phyloP scores from a whole-genome alignment of 2,329 filamentous ascomycete genomes.

The Penicillium palitans region DNA sequence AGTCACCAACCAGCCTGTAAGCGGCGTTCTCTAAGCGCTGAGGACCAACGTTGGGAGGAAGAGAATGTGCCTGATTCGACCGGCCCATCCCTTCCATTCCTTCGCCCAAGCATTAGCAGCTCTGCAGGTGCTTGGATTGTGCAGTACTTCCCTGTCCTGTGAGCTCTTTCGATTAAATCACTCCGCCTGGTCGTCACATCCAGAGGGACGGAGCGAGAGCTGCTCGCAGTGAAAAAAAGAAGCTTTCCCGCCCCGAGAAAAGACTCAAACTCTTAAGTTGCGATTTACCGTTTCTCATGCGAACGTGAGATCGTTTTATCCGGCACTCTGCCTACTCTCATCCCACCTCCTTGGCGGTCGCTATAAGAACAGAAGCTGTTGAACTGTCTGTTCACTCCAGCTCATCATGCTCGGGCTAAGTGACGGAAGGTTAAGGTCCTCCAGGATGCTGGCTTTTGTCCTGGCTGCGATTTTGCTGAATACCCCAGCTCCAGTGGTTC shows the following conservation, averaged over 20 bases:
- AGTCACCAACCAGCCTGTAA: constrained; percentile 17
- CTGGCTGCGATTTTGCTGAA: constrained; percentile 19
- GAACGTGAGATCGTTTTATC: constrained; percentile 14
- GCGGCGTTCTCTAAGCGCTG: constrained; percentile 26
- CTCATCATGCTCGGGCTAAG: constrained; percentile 26
- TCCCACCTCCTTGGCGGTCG: constrained; percentile 3
- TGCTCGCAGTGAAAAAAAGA: constrained; percentile 27
- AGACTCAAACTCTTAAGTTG: neutral
- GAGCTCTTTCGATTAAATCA: neutral
- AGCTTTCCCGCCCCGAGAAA: constrained; percentile 21
- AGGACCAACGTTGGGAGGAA: constrained; percentile 1
- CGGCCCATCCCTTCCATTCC: constrained; percentile 4
- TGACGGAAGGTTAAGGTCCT: constrained; percentile 14
- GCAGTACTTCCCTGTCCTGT: constrained; percentile 1
- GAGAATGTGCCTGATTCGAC: constrained; percentile 20
- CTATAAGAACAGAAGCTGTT: constrained; percentile 8
- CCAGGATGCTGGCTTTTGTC: constrained; percentile 19
- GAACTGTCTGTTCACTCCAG: constrained; percentile 7
- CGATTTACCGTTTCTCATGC: constrained; percentile 17
- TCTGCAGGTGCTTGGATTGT: constrained; percentile 10
- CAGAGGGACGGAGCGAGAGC: constrained; percentile 3
- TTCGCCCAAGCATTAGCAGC: constrained; percentile 1
- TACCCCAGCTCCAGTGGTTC: constrained; percentile 24
- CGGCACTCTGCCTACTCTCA: constrained; percentile 14
- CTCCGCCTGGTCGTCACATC: constrained; percentile 19